These are phyloP conservation scores for Beauveria pseudobassiana DNA, from an alignment of 2,329 filamentous ascomycete species.

Conservation along the genomic window DNA sequence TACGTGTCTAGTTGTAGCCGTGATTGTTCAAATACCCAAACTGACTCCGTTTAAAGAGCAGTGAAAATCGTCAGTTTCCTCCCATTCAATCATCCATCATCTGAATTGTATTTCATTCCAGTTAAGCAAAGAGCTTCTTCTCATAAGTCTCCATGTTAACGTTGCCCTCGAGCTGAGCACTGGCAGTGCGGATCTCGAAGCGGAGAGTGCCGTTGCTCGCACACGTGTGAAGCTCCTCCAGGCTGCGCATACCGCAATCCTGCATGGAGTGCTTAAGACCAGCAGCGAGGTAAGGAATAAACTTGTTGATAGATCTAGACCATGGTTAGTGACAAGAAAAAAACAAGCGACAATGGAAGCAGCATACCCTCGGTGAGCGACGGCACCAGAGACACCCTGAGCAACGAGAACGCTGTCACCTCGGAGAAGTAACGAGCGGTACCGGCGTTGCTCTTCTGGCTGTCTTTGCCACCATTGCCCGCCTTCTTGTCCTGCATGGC, in stretches of 20 bases:
- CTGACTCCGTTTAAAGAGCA: conserved; percentile 4
- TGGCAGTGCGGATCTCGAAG: conserved; percentile 91
- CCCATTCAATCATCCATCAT: conserved; percentile 5
- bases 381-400: conserved; percentile 86
- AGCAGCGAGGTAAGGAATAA: conserved; percentile 89
- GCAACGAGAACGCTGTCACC: conserved; percentile 88
- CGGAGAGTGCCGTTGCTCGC: conserved; percentile 70
- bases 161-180: conserved; percentile 91
- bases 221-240: conserved; percentile 66
- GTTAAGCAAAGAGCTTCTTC: conserved; percentile 96
- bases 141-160: conserved; percentile 98
- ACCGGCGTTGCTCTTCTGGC: conserved; percentile 80
- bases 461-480: conserved; percentile 62
- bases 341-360: background rate
- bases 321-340: conserved; percentile 22
- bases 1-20: conserved; percentile 8
- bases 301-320: conserved; percentile 77
- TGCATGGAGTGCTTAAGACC: conserved; percentile 97
- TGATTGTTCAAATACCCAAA: conserved; percentile 8
- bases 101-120: conserved; percentile 12
- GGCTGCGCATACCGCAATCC: conserved; percentile 81
- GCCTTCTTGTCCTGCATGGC: conserved; percentile 99
- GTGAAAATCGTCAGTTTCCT: conserved; percentile 2
- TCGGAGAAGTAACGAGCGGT: conserved; percentile 98
- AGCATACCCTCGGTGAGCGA: conserved; percentile 63